A percentile compares a stretch with the other conserved stretches of the same genome.
These are phyloP conservation scores for Hirsutella thompsonii DNA, from an alignment of 2,329 filamentous ascomycete genomes.

Conservation along the genomic window DNA sequence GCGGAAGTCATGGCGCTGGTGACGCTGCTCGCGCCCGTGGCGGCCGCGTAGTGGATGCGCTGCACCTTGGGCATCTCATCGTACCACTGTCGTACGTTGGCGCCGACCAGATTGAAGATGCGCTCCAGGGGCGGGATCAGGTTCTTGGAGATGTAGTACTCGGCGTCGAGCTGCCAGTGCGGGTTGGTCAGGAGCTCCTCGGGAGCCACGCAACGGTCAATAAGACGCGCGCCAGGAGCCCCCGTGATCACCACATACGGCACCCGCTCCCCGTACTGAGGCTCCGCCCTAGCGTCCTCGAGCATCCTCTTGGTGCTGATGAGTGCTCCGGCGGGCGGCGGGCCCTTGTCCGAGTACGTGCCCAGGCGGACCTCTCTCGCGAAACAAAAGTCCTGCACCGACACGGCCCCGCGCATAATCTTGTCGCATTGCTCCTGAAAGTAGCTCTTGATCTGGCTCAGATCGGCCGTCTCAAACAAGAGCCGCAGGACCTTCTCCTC, in stretches of 20 bases:
- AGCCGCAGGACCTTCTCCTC: conserved; percentile 84
- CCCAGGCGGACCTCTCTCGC: conserved; percentile 84
- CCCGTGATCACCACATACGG: conserved; percentile 90
- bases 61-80: conserved; percentile 93
- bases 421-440: conserved; percentile 85
- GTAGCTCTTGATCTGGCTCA: conserved; percentile 79
- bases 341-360: conserved; percentile 65
- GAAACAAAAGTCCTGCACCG: conserved; percentile 92
- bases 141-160: conserved; percentile 97
- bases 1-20: no score
- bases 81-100: conserved; percentile 83
- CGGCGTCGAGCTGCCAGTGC: conserved; percentile 72
- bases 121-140: conserved; percentile 88
- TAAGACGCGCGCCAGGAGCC: conserved; percentile 70
- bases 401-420: conserved; percentile 80
- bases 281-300: conserved; percentile 72
- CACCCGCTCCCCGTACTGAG: conserved; percentile 88
- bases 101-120: conserved; percentile 92
- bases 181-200: conserved; percentile 68
- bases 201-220: conserved; percentile 82
- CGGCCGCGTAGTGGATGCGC: conserved; percentile 37
- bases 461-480: conserved; percentile 78
- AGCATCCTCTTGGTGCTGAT: conserved; percentile 82
- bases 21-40: conserved; percentile 15
- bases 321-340: conserved; percentile 73